Percentiles rank a stretch among this genome's conserved stretches.
Conservation (phyloP, 1,284 basidiomycete species). For the Irpex rosettiformis region DNA sequence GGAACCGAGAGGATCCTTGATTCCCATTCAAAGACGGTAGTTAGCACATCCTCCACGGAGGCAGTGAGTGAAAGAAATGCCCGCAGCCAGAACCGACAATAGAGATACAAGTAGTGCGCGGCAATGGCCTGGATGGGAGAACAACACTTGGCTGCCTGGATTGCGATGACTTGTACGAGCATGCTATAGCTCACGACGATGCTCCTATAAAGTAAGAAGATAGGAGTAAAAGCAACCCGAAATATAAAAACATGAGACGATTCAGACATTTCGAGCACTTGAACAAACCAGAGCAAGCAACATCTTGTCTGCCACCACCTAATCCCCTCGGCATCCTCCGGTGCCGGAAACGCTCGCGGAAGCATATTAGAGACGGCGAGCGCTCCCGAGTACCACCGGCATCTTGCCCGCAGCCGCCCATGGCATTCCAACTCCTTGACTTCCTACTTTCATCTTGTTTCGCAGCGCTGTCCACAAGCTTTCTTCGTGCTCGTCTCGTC, state of each 20-base stretch:
- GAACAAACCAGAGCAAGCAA: not conserved
- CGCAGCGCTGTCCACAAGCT: not conserved
- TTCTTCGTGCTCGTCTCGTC: not conserved
- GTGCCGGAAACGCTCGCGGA: not conserved
- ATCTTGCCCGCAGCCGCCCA: not conserved
- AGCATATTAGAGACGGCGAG: not conserved
- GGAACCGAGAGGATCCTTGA: conserved; percentile 18
- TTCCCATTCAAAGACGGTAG: conserved; percentile 18
- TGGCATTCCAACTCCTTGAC: not conserved
- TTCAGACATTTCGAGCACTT: not conserved
- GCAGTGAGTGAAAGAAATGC: conserved; percentile 6
- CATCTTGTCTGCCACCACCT: not conserved
- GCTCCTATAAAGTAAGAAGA: not conserved
- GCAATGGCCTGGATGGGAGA: not conserved
- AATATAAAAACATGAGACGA: not conserved
- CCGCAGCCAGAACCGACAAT: conserved; percentile 4
- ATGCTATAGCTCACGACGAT: not conserved
- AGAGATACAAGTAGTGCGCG: not conserved
- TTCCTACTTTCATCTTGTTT: not conserved
- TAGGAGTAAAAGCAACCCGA: not conserved
- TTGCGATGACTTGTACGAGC: not conserved
- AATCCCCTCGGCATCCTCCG: not conserved
- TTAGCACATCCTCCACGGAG: conserved; percentile 14
- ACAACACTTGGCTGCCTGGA: not conserved
- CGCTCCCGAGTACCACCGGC: not conserved